Evolutionary conservation across 768 basidiomycete genomes (phyloP), one percentile per base, ranked within the genome.

Genomic region (Kwoniella newhampshirensis): DNA sequence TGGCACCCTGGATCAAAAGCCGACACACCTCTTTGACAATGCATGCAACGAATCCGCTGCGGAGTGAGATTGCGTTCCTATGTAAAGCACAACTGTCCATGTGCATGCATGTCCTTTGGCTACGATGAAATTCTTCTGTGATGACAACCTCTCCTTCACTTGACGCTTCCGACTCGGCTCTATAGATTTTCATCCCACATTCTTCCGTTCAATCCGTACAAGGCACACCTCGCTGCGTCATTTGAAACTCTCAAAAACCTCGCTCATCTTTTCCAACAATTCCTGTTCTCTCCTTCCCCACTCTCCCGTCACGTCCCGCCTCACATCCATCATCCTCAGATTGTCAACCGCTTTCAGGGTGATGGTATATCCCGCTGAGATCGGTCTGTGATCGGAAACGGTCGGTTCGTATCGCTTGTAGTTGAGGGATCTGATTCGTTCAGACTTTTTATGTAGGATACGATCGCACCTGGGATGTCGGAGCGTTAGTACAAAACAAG

Each of bases 321-420:
- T 85, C 21, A 85, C 83, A 49, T 76, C 75, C 60, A 78, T 81
- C 69, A 88, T 81, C 60, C 79, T 78, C 11, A 84, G 85, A 28
- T 78, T 80, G 48, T 83, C 77, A 42, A 96, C 82, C 36, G 77
- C 81, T 79, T 93, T 94, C 36, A 92, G 81, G 45, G 81, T 86
- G 35, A 92, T 77, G 48, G 74, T 77, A 74, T 92, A 91, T 4
- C 81, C 87, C 4, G 88, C 86, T 27, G 87, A 90, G 44, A 98
- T 83, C 7, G 93, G 91, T 5, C 89, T 82, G 76, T 96, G 93
- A 77, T 97, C 92, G 8, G 88, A 89, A 4, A 93, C 85, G 63
- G 90, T 88, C 49, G 81, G 83, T 75, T 96, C 92, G 75, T 89
- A 93, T 18, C 94, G 81, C 40, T 76, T 75, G 75, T 99, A 96